Conservation (phyloP, 768 basidiomycete genomes). For the Tubosaeta sp. region DNA sequence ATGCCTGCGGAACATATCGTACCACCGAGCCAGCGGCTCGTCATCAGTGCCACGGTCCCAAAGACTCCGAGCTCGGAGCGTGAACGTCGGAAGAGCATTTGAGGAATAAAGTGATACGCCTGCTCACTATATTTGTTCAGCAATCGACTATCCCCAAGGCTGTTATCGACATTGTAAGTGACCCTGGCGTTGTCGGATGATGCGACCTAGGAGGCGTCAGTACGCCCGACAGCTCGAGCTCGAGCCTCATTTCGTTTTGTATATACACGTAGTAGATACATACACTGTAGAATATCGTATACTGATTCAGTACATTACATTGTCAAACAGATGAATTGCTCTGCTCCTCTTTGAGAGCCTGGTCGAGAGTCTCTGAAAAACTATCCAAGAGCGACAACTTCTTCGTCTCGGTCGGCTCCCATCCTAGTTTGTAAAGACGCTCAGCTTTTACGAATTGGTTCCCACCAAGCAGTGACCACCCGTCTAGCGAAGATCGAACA, state of each 20-base stretch:
- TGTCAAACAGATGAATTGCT: background rate
- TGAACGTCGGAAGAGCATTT: background rate
- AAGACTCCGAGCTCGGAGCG: background rate
- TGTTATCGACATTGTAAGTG: conserved; percentile 6
- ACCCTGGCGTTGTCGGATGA: background rate
- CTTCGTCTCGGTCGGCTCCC: conserved; percentile 32
- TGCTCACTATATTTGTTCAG: conserved; percentile 14
- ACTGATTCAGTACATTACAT: background rate
- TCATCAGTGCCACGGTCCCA: conserved; percentile 20
- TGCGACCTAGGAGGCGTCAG: background rate
- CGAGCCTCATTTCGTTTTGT: conserved; percentile 4
- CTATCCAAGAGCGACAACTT: conserved; percentile 26
- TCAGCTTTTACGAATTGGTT: conserved; percentile 34
- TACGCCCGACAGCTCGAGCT: background rate
- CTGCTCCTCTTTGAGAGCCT: conserved; percentile 9
- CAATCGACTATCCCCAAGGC: conserved; percentile 3
- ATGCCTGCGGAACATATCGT: conserved; percentile 39
- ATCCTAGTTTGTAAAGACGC: conserved; percentile 37
- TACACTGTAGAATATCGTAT: conserved; percentile 2
- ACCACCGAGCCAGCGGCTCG: conserved; percentile 43
- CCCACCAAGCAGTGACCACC: conserved; percentile 39
- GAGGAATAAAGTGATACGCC: background rate
- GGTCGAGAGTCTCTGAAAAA: conserved; percentile 29
- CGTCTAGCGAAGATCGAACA: conserved; percentile 23
- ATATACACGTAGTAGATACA: background rate